A percentile compares a stretch with the other conserved stretches of the same genome.
Conservation (phyloP, 805 yeast genomes). For the Kazachstania viticola region DNA sequence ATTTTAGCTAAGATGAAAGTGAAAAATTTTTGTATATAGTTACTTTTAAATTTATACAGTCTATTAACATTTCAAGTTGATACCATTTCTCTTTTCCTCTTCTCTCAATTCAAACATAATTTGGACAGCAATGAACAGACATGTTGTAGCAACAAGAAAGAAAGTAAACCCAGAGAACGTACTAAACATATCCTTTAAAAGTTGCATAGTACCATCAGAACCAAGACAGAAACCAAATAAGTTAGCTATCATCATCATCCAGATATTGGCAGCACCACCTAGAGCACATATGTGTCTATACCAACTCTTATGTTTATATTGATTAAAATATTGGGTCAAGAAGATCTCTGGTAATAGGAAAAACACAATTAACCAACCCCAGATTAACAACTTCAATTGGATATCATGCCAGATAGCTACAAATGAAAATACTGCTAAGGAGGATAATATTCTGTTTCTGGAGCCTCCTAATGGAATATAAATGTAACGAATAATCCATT, state of each 20-base stretch:
- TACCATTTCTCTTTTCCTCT: slow-evolving; percentile 71
- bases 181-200: slow-evolving; percentile 58
- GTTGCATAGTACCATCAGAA: slow-evolving; percentile 61
- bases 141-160: slow-evolving; percentile 45
- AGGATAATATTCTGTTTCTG: slow-evolving; percentile 55
- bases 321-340: slow-evolving; percentile 36
- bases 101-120: slow-evolving; percentile 92
- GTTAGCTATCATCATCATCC: slow-evolving; percentile 98
- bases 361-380: slow-evolving; percentile 94
- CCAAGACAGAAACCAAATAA: slow-evolving; percentile 92
- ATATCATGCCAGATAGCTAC: slow-evolving; percentile 99
- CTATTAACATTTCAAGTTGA: slow-evolving; percentile 57
- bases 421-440: slow-evolving; percentile 80
- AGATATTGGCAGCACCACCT: slow-evolving; percentile 82
- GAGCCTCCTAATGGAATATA: slow-evolving; percentile 90
- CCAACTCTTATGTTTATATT: slow-evolving; percentile 44
- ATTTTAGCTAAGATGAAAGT: too few species aligned
- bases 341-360: slow-evolving; percentile 79
- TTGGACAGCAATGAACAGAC: slow-evolving; percentile 76
- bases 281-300: slow-evolving; percentile 72
- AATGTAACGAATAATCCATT: slow-evolving; percentile 81
- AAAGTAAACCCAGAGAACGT: slow-evolving; percentile 60
- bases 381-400: slow-evolving; percentile 67
- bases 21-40: too few species aligned
- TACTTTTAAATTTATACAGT: too few species aligned